Evolutionary conservation across 192 early-diverging fungal genomes (phyloP).

Genomic region (Podila horticola): DNA sequence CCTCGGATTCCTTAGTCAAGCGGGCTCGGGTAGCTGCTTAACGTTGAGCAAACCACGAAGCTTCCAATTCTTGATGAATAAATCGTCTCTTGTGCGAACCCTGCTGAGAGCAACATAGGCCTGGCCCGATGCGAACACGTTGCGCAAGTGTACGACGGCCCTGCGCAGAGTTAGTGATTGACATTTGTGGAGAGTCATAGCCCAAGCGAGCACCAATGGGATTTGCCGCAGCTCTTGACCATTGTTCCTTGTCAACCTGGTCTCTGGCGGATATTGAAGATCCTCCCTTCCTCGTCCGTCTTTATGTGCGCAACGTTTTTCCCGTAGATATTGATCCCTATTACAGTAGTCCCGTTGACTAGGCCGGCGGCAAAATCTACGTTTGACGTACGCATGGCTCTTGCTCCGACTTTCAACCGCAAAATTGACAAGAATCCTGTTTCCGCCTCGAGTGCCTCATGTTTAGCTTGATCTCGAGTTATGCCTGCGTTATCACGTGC

Average conservation of each 20-base stretch:
- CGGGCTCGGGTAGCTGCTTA: background rate
- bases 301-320: background rate
- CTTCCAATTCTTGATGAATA: constrained; percentile 3
- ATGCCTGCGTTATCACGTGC: constrained; percentile 7
- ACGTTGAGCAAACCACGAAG: background rate
- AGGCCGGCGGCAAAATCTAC: constrained; percentile 3
- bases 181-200: constrained; percentile 9
- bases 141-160: background rate
- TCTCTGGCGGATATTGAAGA: constrained; percentile 11
- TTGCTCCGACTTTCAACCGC: constrained; percentile 11
- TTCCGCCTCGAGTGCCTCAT: constrained; percentile 3
- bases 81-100: constrained; percentile 5
- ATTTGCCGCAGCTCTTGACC: constrained; percentile 16
- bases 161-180: constrained; percentile 10
- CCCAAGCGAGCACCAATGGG: constrained; percentile 18
- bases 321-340: background rate
- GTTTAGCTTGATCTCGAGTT: background rate
- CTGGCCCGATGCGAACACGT: constrained; percentile 10
- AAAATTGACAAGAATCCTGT: constrained; percentile 5
- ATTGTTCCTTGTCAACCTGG: constrained; percentile 1
- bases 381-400: constrained; percentile 25
- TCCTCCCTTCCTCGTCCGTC: background rate
- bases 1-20: constrained; percentile 14
- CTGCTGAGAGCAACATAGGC: constrained; percentile 18
- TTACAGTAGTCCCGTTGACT: constrained; percentile 13